Base-by-base conservation (phyloP, 225 moss, liverwort and hornwort genomes). In the Marchantia polymorpha region DNA sequence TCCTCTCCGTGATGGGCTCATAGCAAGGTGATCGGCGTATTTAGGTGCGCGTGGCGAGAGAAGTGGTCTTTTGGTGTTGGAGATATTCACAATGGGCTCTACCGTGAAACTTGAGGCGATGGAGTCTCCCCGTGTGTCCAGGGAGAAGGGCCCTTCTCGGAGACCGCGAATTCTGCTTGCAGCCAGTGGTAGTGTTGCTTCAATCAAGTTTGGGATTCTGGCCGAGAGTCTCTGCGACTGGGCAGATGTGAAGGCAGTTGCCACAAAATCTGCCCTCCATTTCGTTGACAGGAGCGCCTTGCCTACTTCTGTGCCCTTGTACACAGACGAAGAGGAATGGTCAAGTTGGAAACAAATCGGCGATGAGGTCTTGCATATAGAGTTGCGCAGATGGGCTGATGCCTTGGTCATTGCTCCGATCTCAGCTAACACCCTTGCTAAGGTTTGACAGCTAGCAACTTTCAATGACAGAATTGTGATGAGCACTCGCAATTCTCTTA, bases 301-400 rank as follows among this genome's bases (percentile, higher is more conserved):
- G 63, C 93, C 94, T 47, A 78, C 93, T 20, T 82, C 84, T 82
- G 92, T 97, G 31, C 91, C 86, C 77, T 74, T 97, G 13, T 93
- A 94, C 58, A 97, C 96, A 56, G 96, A 97, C 70, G 88, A 92
- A 46, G 91, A 94, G 69, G 96, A 97, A 78, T 97, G 96, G 96
- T 90, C 91, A 63, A 97, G 86, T 80, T 94, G 94, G 96, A 91
- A 68, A 52, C 91, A 90, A 82, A 93, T 93, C 55, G 96, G 96
- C 58, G 96, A 97, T 81, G 88, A 94, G 65, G 96, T 97, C 66
- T 86, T 97, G 75, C 96, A 97, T 75, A 97, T 94, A 39, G 94
- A 97, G 82, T 86, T 94, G 30, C 90, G 94, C 71, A 91, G 92
- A 81, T 97, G 96, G 96, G 96, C 93, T 48, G 96, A 97, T 85